phyloP scores from a whole-genome alignment of 345 rosid species.

The Litchi chinensis region DNA sequence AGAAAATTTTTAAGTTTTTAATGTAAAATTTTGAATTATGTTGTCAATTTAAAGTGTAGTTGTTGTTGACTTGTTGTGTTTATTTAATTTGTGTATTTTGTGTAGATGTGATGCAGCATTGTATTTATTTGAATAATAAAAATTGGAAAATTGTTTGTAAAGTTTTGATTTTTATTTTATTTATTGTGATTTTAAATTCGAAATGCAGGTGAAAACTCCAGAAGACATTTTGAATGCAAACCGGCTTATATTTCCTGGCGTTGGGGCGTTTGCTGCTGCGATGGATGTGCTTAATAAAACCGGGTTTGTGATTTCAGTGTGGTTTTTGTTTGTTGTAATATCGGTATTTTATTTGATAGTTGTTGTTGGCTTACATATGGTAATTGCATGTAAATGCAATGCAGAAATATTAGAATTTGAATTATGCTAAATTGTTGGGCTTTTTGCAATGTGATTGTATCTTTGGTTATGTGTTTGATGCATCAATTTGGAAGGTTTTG shows the following conservation, averaged over 20 bases:
- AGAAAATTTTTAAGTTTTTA: not conserved
- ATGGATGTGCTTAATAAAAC: conserved; percentile 83
- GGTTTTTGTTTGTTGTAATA: not conserved
- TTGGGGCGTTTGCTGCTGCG: conserved; percentile 92
- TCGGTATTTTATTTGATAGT: not conserved
- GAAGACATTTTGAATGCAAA: conserved; percentile 74
- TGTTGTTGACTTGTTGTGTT: not conserved
- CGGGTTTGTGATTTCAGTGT: conserved; percentile 48
- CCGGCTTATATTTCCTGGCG: conserved; percentile 88
- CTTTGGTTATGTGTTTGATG: not conserved
- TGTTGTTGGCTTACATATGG: not conserved
- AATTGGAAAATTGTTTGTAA: not conserved
- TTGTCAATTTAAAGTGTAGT: not conserved
- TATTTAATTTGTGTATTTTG: not conserved
- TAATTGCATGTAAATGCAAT: not conserved
- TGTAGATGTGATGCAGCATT: not conserved
- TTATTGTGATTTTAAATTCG: not conserved
- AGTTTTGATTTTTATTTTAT: not conserved
- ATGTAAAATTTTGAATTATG: no score
- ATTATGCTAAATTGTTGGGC: not conserved
- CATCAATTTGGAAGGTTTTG: not conserved
- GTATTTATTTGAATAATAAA: not conserved
- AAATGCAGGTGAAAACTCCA: conserved; percentile 71
- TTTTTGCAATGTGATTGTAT: conserved; percentile 5
- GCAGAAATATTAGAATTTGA: not conserved